phyloP scores from a whole-genome alignment of 768 basidiomycete species.

The Artomyces pyxidatus region DNA sequence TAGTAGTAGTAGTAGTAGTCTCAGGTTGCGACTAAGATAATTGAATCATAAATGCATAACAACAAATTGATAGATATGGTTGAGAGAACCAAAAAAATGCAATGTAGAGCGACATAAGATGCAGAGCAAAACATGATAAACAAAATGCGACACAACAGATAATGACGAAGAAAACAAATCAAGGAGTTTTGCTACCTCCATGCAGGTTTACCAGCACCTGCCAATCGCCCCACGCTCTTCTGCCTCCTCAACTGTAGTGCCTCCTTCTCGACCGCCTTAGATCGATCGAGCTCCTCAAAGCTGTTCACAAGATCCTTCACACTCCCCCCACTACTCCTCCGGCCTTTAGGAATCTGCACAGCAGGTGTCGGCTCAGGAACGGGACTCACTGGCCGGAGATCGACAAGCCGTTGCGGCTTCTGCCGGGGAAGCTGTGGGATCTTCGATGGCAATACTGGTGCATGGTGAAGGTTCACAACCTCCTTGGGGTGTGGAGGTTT shows the following conservation, averaged over 20 bases:
- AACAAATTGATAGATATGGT: too few relatives aligned
- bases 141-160: neutral
- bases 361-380: conserved; percentile 22
- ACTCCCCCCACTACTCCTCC: conserved; percentile 59
- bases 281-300: conserved; percentile 44
- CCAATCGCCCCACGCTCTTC: conserved; percentile 29
- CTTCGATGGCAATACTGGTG: conserved; percentile 33
- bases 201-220: conserved; percentile 11
- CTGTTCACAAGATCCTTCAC: conserved; percentile 64
- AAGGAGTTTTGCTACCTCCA: conserved; percentile 11
- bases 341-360: conserved; percentile 23
- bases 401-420: conserved; percentile 58
- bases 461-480: conserved; percentile 51
- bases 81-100: too few relatives aligned
- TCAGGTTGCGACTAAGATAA: too few relatives aligned
- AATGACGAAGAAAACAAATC: neutral
- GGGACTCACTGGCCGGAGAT: conserved; percentile 42
- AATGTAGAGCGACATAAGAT: too few relatives aligned
- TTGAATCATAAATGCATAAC: too few relatives aligned
- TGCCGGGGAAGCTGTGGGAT: conserved; percentile 32
- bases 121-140: neutral
- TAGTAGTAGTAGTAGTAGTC: too few relatives aligned
- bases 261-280: conserved; percentile 20
- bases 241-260: conserved; percentile 25
- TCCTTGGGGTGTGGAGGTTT: conserved; percentile 52